Base-by-base conservation (phyloP, 441 rosid genomes). In the Adansonia madagascariensis region DNA sequence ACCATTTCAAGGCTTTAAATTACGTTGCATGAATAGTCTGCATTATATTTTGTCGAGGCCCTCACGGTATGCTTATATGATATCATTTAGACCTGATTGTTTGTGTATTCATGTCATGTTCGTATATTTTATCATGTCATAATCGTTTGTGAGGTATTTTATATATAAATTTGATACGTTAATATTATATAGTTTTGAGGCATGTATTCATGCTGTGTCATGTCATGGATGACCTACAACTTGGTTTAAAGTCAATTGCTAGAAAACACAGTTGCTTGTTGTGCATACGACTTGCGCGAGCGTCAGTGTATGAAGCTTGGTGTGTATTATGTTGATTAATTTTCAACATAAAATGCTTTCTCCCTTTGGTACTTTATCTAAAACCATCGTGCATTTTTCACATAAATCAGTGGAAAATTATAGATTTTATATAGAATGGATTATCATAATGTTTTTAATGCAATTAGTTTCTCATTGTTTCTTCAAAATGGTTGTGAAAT, bases 1-100 rank as follows among this genome's bases (percentile, higher is more conserved):
- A 22, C 47, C 61, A 52, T 71, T 52, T 31, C 24, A 35, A 71
- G 47, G 74, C 74, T 52, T 24, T 53, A 52, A 71, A 10, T 8
- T 35, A 14, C 39, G 20, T 63, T 63, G 5, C 46, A 18, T 63
- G 68, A 31, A 63, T 35, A 46, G 20, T 63, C 68, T 1, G 8
- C 15, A 12, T n/a, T 61, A 61, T 61, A 24, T 11, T 61, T 24
- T 31, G 66, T 12, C 17, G 66, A 11, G 14, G 66, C 39, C 31
- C 43, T 1, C 65, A 1, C 17, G 8, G 73, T 27, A 70, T 49
- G 57, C 59, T 7, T 47, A 27, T 69, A 24, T 24, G 44, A 49
- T 49, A 49, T 15, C 20, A 7, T 24, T 49, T 69, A n/a, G 14
- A 31, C 35, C 35, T 31, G 35, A 31, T 31, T 31, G 35, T 31